A percentile compares a stretch with the other conserved stretches of the same genome.
phyloP scores from a whole-genome alignment of 768 basidiomycete species.

The Trametes gibbosa region DNA sequence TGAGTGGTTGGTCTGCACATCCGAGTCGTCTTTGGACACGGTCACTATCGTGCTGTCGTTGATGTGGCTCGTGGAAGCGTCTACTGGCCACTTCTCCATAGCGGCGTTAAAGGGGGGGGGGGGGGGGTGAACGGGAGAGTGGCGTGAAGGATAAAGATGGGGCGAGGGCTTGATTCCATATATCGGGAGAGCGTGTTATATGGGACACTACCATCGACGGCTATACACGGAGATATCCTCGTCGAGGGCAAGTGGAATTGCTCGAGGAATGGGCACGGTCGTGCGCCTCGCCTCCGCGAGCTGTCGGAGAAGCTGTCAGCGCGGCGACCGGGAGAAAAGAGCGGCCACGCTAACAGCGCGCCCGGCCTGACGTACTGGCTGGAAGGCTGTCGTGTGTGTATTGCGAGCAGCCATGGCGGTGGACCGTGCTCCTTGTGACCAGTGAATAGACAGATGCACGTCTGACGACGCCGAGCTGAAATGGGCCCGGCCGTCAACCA shows the following conservation, averaged over 20 bases:
- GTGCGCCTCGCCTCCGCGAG: neutral
- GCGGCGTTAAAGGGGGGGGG: neutral
- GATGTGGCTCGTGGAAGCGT: neutral
- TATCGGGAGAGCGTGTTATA: neutral
- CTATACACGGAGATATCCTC: neutral
- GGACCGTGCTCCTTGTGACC: neutral
- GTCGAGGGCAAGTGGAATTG: neutral
- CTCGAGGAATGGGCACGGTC: neutral
- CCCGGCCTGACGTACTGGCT: neutral
- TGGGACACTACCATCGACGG: too few species aligned
- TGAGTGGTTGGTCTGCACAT: neutral
- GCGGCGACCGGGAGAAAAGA: neutral
- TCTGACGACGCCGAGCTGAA: neutral
- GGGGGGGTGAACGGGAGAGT: neutral
- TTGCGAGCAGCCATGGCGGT: neutral
- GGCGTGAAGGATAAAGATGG: neutral
- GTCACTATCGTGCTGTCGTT: neutral
- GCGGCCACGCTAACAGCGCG: neutral
- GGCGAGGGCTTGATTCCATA: neutral
- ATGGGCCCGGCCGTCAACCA: constrained; percentile 1
- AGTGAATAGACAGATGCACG: neutral
- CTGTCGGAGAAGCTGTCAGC: constrained; percentile 14
- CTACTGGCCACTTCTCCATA: neutral
- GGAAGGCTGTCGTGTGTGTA: neutral
- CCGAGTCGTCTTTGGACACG: neutral